A percentile compares a stretch with the other conserved stretches of the same genome.
These are phyloP conservation scores for Agrocybe praecox DNA, from an alignment of 768 basidiomycete species.

Conservation along the genomic window DNA sequence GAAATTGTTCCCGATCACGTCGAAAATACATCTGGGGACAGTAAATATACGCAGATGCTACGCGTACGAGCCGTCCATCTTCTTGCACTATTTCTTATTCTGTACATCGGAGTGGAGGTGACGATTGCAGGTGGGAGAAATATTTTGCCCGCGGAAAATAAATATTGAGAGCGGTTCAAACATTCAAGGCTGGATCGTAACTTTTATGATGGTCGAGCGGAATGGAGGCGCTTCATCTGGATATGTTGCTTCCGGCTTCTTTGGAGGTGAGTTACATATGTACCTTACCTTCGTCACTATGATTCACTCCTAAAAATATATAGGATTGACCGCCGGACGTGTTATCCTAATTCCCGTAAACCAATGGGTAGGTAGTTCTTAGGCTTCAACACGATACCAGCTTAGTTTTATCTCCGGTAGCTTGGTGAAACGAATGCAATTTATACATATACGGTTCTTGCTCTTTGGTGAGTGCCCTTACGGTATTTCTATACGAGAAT, in stretches of 20 bases:
- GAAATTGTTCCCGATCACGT: constrained; percentile 36
- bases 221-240: constrained; percentile 35
- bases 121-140: constrained; percentile 40
- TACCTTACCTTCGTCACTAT: background rate
- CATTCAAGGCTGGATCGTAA: constrained; percentile 70
- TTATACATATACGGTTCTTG: constrained; percentile 47
- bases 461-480: constrained; percentile 37
- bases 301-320: no score
- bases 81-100: constrained; percentile 57
- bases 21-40: constrained; percentile 29
- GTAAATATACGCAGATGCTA: constrained; percentile 48
- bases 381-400: background rate
- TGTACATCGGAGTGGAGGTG: constrained; percentile 68
- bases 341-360: constrained; percentile 54
- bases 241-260: constrained; percentile 53
- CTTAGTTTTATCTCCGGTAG: constrained; percentile 22
- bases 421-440: constrained; percentile 52
- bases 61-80: constrained; percentile 52
- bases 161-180: background rate
- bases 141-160: background rate
- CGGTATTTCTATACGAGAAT: background rate
- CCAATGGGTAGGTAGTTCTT: background rate
- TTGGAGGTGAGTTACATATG: constrained; percentile 49
- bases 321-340: constrained; percentile 57
- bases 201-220: constrained; percentile 41